Conservation (phyloP, 345 rosid species). For the Balakata baccata region DNA sequence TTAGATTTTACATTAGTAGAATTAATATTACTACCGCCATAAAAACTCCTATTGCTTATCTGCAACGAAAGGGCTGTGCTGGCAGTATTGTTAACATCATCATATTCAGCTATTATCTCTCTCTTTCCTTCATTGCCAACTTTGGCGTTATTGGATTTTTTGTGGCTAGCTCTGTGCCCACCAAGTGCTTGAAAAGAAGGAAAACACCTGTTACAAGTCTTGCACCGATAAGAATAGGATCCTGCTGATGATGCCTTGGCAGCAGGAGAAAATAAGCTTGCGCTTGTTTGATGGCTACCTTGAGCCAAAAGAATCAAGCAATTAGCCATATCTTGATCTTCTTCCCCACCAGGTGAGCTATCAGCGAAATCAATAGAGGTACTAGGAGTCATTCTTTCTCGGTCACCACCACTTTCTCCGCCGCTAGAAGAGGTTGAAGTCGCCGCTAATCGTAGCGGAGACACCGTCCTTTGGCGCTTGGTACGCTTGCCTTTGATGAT, state of each 20-base stretch:
- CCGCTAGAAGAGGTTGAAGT: slow-evolving; percentile 26
- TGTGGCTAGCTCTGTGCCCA: slow-evolving; percentile 36
- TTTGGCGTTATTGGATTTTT: slow-evolving; percentile 5
- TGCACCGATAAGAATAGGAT: slow-evolving; percentile 17
- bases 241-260: not conserved
- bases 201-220: slow-evolving; percentile 30
- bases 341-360: slow-evolving; percentile 8
- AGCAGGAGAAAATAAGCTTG: not conserved
- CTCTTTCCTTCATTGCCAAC: slow-evolving; percentile 19
- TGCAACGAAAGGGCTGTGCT: slow-evolving; percentile 55
- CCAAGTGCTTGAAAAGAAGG: slow-evolving; percentile 39
- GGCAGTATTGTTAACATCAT: slow-evolving; percentile 11
- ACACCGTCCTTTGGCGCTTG: slow-evolving; percentile 55
- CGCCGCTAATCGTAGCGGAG: slow-evolving; percentile 40
- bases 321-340: slow-evolving; percentile 34
- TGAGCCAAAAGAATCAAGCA: slow-evolving; percentile 36
- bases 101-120: slow-evolving; percentile 4
- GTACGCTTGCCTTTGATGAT: slow-evolving; percentile 61
- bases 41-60: slow-evolving; percentile 18
- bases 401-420: slow-evolving; percentile 20
- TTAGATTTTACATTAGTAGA: slow-evolving; percentile 13
- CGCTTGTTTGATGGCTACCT: slow-evolving; percentile 5
- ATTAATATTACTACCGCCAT: too few species aligned
- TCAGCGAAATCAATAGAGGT: slow-evolving; percentile 25
- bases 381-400: slow-evolving; percentile 19